These are phyloP conservation scores for Exserohilum rostratum DNA, from an alignment of 2,329 filamentous ascomycete genomes.

Conservation along the genomic window DNA sequence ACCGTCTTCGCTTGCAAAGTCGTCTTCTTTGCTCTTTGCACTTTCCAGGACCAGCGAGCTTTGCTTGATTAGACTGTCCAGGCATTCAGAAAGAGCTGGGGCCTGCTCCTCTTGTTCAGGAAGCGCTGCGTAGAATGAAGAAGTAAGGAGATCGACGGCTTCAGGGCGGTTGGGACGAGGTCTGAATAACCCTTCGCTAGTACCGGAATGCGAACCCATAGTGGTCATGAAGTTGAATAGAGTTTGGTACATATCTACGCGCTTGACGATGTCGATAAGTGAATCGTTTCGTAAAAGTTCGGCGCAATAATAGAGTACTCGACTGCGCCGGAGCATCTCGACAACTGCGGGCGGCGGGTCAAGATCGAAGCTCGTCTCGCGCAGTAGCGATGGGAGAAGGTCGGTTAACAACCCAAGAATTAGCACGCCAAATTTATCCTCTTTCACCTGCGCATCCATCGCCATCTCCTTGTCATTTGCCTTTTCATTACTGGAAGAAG, in stretches of 20 bases:
- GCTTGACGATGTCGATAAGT: conserved; percentile 45
- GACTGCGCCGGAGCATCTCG: conserved; percentile 46
- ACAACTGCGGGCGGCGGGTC: conserved; percentile 37
- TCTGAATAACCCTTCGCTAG: conserved; percentile 37
- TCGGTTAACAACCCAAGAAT: conserved; percentile 26
- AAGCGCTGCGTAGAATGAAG: conserved; percentile 35
- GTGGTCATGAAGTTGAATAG: conserved; percentile 50
- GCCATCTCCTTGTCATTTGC: conserved; percentile 11
- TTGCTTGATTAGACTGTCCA: conserved; percentile 35
- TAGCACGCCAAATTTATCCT: conserved; percentile 18
- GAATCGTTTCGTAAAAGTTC: conserved; percentile 52
- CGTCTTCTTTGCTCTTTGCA: conserved; percentile 18
- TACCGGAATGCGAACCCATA: conserved; percentile 40
- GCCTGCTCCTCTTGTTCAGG: conserved; percentile 9
- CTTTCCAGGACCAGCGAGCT: conserved; percentile 29
- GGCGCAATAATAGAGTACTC: conserved; percentile 46
- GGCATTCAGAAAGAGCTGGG: conserved; percentile 32
- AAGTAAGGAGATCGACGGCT: conserved; percentile 44
- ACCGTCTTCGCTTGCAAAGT: conserved; percentile 32
- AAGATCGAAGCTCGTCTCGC: conserved; percentile 33
- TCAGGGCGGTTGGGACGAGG: conserved; percentile 44
- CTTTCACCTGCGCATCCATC: conserved; percentile 12
- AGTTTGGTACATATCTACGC: conserved; percentile 46
- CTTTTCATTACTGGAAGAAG: not conserved
- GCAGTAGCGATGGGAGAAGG: conserved; percentile 33